Percentiles rank a stretch among this genome's conserved stretches.
phyloP scores from a whole-genome alignment of 140 eudicot genomes.

The Anethum foeniculum region DNA sequence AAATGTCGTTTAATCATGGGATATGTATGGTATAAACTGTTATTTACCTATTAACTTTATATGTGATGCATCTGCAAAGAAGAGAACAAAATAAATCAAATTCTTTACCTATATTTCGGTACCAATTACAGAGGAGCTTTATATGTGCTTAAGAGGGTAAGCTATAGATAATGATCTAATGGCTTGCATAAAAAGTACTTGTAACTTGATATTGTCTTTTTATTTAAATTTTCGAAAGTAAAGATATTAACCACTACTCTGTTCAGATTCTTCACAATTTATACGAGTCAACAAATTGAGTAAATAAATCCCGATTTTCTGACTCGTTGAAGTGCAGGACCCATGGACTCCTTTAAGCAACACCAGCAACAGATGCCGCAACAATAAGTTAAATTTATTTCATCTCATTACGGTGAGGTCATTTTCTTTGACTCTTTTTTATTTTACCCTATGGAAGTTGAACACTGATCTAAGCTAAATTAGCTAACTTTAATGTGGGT shows the following conservation, averaged over 20 bases:
- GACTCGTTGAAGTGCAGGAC: not conserved
- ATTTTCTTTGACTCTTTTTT: not conserved
- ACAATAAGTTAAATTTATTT: not conserved
- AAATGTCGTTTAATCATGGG: not conserved
- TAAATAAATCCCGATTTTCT: not conserved
- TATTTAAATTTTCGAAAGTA: not conserved
- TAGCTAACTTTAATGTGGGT: too few species aligned
- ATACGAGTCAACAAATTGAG: not conserved
- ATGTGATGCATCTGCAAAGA: not conserved
- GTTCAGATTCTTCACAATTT: too few species aligned
- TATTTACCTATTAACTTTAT: too few species aligned
- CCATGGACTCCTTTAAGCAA: not conserved
- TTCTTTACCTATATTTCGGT: too few species aligned
- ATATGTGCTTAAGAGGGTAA: not conserved
- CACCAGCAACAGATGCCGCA: not conserved
- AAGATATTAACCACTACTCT: not conserved
- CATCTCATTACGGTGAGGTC: not conserved
- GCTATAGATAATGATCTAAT: not conserved
- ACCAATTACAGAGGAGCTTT: not conserved
- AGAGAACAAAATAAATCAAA: too few species aligned
- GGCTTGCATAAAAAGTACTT: not conserved
- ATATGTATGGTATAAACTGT: not conserved
- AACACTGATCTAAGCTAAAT: too few species aligned
- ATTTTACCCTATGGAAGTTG: too few species aligned
- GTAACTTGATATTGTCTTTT: not conserved